These are phyloP conservation scores for Candida freyschussii DNA, from an alignment of 1,139 yeast species.

Conservation along the genomic window DNA sequence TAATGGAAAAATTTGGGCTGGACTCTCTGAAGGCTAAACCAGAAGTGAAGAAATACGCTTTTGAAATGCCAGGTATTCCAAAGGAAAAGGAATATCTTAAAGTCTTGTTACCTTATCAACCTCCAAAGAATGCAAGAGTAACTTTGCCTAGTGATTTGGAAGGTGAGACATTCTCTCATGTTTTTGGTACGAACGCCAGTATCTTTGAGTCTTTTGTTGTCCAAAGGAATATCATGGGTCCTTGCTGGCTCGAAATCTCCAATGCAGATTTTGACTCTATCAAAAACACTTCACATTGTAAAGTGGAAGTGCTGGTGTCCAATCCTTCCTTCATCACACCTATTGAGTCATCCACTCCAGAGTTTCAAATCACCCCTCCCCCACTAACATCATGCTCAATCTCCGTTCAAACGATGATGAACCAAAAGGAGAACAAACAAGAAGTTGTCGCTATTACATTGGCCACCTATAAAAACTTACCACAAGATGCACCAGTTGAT, in stretches of 20 bases:
- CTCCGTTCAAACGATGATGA: slow-evolving; percentile 76
- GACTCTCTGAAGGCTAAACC: slow-evolving; percentile 65
- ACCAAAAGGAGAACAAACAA: slow-evolving; percentile 66
- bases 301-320: slow-evolving; percentile 60
- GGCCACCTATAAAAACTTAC: slow-evolving; percentile 59
- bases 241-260: slow-evolving; percentile 85
- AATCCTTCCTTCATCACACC: slow-evolving; percentile 49
- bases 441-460: slow-evolving; percentile 82
- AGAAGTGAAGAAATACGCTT: slow-evolving; percentile 76
- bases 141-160: slow-evolving; percentile 57
- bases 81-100: slow-evolving; percentile 76
- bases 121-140: slow-evolving; percentile 46
- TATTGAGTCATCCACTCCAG: slow-evolving; percentile 39
- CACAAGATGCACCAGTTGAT: slow-evolving; percentile 69
- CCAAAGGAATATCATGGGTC: slow-evolving; percentile 88
- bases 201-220: slow-evolving; percentile 84
- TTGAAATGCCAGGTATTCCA: slow-evolving; percentile 79
- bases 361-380: slow-evolving; percentile 42
- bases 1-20: slow-evolving; percentile 60
- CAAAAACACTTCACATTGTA: slow-evolving; percentile 75
- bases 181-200: slow-evolving; percentile 73
- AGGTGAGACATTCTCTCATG: slow-evolving; percentile 74
- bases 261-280: slow-evolving; percentile 57
- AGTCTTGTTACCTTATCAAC: slow-evolving; percentile 66
- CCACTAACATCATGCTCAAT: slow-evolving; percentile 70